These are phyloP conservation scores for Epichloe baconii DNA, from an alignment of 2,329 filamentous ascomycete species.

Conservation along the genomic window DNA sequence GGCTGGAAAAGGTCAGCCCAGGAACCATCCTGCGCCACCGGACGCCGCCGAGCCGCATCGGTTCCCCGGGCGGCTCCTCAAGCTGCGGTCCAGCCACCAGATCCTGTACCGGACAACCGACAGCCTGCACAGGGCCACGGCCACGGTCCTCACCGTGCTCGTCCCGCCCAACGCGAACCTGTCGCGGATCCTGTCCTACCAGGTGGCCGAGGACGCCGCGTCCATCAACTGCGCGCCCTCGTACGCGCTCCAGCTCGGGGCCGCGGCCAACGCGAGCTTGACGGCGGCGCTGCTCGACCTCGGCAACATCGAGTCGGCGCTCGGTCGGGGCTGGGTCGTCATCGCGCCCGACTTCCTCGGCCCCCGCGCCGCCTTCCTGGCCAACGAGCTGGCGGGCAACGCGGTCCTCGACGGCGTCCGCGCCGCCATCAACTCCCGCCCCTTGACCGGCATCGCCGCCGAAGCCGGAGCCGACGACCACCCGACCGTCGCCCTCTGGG, in stretches of 20 bases:
- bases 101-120: conserved; percentile 28
- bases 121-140: conserved; percentile 20
- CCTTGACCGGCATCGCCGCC: not conserved
- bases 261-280: conserved; percentile 13
- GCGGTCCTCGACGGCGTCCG: conserved; percentile 30
- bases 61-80: not conserved
- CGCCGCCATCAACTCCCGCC: conserved; percentile 20
- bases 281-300: conserved; percentile 13
- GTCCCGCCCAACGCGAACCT: conserved; percentile 19
- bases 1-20: not conserved
- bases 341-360: conserved; percentile 34
- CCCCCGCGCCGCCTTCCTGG: conserved; percentile 27
- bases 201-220: conserved; percentile 27
- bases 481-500: no score
- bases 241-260: conserved; percentile 11
- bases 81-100: conserved; percentile 15
- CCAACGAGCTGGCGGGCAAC: conserved; percentile 26
- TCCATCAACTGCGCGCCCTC: conserved; percentile 22
- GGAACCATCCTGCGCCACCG: conserved; percentile 1
- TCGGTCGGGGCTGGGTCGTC: conserved; percentile 33
- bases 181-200: conserved; percentile 26
- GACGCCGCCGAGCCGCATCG: not conserved
- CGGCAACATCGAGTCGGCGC: conserved; percentile 12
- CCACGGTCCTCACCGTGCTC: conserved; percentile 26
- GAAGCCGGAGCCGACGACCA: no score